Conservation (phyloP, 345 rosid genomes). For the Limnanthes douglasii region DNA sequence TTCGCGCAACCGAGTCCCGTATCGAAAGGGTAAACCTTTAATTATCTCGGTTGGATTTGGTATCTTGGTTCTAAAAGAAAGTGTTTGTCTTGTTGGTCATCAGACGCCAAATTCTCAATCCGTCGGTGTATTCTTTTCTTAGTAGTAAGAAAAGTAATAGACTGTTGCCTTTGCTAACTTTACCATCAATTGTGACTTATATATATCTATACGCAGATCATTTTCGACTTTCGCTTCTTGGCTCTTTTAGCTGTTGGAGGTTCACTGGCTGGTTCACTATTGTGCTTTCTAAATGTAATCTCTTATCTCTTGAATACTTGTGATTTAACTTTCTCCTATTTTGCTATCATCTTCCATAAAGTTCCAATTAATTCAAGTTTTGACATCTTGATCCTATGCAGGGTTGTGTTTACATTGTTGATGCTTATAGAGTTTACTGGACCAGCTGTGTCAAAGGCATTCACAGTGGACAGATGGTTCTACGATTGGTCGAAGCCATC, state of each 20-base stretch:
- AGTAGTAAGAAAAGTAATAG: neutral
- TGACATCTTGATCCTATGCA: conserved; percentile 6
- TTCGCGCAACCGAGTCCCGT: conserved; percentile 51
- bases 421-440: conserved; percentile 84
- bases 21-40: conserved; percentile 46
- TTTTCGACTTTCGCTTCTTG: conserved; percentile 83
- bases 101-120: neutral
- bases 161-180: neutral
- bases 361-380: neutral
- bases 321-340: conserved; percentile 1
- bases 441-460: conserved; percentile 60
- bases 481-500: conserved; percentile 79
- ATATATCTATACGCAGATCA: conserved; percentile 27
- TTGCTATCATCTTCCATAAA: neutral
- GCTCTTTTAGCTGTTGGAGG: conserved; percentile 77
- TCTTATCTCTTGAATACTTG: conserved; percentile 3
- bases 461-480: conserved; percentile 84
- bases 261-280: conserved; percentile 72
- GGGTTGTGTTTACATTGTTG: conserved; percentile 69
- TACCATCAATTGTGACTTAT: neutral
- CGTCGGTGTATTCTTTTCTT: neutral
- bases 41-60: neutral
- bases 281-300: conserved; percentile 85
- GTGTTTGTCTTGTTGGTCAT: conserved; percentile 1
- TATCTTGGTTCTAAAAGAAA: neutral